Percentiles rank a stretch among this genome's conserved stretches.
phyloP scores from a whole-genome alignment of 2,329 filamentous ascomycete genomes.

The Hypoxylon sp. region DNA sequence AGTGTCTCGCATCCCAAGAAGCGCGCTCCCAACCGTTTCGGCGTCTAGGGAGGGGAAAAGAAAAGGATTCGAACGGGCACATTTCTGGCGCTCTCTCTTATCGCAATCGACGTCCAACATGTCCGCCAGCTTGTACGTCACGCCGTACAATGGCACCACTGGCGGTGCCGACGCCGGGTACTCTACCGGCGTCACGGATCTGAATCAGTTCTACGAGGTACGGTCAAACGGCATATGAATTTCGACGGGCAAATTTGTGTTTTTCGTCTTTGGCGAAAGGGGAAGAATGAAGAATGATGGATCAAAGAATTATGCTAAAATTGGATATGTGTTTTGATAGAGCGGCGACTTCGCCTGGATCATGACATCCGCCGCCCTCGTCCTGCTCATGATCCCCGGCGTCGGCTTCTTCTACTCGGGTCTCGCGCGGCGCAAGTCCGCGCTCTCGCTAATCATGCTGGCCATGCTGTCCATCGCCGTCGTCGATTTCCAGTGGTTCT shows the following conservation, averaged over 20 bases:
- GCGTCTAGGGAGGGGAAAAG: conserved; percentile 20
- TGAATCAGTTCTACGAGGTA: conserved; percentile 90
- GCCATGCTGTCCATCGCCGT: conserved; percentile 85
- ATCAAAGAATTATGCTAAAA: conserved; percentile 35
- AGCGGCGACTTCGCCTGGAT: conserved; percentile 88
- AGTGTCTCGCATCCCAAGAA: conserved; percentile 33
- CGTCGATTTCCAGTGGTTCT: conserved; percentile 93
- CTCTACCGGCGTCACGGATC: conserved; percentile 71
- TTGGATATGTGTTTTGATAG: conserved; percentile 58
- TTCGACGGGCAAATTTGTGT: neutral
- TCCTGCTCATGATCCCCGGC: conserved; percentile 93
- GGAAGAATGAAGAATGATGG: neutral
- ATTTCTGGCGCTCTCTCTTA: conserved; percentile 14
- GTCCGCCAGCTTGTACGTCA: conserved; percentile 51
- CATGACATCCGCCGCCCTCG: conserved; percentile 80
- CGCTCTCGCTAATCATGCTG: conserved; percentile 87
- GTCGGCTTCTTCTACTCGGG: conserved; percentile 97
- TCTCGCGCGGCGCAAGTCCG: conserved; percentile 89
- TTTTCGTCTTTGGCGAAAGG: neutral
- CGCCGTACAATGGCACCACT: conserved; percentile 66
- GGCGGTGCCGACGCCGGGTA: conserved; percentile 67
- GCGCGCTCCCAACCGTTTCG: conserved; percentile 10
- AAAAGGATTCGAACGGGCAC: conserved; percentile 11
- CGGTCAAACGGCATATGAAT: conserved; percentile 47
- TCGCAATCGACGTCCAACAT: conserved; percentile 45